A percentile compares a stretch with the other conserved stretches of the same genome.
Evolutionary conservation across 2,329 filamentous ascomycete genomes (phyloP).

Genomic region (Hymenoscyphus fructigenus): DNA sequence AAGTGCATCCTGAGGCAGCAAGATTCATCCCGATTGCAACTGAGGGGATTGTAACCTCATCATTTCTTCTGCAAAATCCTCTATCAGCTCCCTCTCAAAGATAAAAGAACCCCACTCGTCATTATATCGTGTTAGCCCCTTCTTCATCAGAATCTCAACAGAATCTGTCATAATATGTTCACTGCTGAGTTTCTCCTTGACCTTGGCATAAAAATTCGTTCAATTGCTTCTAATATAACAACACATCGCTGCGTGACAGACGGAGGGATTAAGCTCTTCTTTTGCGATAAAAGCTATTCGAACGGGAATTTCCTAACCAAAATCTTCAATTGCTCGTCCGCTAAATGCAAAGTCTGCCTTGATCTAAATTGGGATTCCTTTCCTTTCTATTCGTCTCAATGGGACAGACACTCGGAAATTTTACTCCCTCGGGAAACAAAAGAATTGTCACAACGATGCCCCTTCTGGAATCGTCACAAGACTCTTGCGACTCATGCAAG

Average conservation of each 20-base stretch:
- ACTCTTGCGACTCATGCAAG: not conserved
- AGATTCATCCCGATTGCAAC: not conserved
- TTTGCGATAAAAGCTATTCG: not conserved
- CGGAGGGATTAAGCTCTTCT: not conserved
- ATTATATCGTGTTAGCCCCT: too few species aligned
- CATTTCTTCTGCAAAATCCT: not conserved
- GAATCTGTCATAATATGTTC: not conserved
- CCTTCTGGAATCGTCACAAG: not conserved
- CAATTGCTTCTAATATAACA: not conserved
- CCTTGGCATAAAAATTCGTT: not conserved
- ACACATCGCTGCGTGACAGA: not conserved
- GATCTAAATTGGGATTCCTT: not conserved
- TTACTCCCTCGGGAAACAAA: not conserved
- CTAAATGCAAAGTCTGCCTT: not conserved
- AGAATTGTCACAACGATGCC: not conserved
- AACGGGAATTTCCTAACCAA: not conserved
- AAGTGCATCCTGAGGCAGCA: not conserved
- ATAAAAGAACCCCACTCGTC: too few species aligned
- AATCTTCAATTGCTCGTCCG: not conserved
- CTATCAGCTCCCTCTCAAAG: not conserved
- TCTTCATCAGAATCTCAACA: not conserved
- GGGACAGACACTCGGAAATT: not conserved
- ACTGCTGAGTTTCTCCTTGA: not conserved
- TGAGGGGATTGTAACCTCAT: not conserved
- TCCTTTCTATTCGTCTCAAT: not conserved